A percentile compares a stretch with the other conserved stretches of the same genome.
Conservation (phyloP, 1,284 basidiomycete species). For the Moesziomyces sp. region DNA sequence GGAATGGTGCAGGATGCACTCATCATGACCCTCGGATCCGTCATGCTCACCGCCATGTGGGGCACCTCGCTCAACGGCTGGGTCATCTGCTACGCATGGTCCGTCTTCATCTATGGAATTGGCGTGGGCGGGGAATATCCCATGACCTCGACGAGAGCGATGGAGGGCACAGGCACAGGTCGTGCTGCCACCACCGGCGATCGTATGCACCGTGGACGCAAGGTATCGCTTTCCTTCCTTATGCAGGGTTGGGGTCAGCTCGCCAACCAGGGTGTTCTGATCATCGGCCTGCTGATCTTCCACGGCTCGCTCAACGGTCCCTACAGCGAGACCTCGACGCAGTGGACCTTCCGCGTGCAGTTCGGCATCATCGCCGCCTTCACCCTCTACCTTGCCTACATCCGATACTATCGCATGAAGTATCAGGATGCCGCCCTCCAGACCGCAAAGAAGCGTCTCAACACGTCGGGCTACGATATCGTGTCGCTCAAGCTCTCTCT, state of each 20-base stretch:
- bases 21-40: slow-evolving; percentile 69
- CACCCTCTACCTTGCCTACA: slow-evolving; percentile 72
- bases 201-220: slow-evolving; percentile 72
- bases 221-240: slow-evolving; percentile 72
- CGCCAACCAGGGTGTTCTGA: slow-evolving; percentile 72
- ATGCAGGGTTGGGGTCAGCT: slow-evolving; percentile 73
- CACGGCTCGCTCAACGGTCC: slow-evolving; percentile 68
- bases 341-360: slow-evolving; percentile 72
- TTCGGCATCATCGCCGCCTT: slow-evolving; percentile 72
- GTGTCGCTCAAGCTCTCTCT: slow-evolving; percentile 71
- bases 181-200: slow-evolving; percentile 69
- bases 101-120: slow-evolving; percentile 71
- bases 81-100: slow-evolving; percentile 72
- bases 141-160: slow-evolving; percentile 72
- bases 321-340: slow-evolving; percentile 70
- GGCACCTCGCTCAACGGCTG: slow-evolving; percentile 71
- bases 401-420: slow-evolving; percentile 70
- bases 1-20: slow-evolving; percentile 70
- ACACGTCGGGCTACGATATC: slow-evolving; percentile 71
- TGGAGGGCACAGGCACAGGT: slow-evolving; percentile 70
- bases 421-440: slow-evolving; percentile 68
- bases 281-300: slow-evolving; percentile 72
- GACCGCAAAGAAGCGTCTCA: slow-evolving; percentile 70
- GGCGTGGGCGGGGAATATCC: slow-evolving; percentile 72
- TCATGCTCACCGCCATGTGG: slow-evolving; percentile 73